Evolutionary conservation across 352 stramenopile genomes (phyloP).

Genomic region (Phytopythium montanum): DNA sequence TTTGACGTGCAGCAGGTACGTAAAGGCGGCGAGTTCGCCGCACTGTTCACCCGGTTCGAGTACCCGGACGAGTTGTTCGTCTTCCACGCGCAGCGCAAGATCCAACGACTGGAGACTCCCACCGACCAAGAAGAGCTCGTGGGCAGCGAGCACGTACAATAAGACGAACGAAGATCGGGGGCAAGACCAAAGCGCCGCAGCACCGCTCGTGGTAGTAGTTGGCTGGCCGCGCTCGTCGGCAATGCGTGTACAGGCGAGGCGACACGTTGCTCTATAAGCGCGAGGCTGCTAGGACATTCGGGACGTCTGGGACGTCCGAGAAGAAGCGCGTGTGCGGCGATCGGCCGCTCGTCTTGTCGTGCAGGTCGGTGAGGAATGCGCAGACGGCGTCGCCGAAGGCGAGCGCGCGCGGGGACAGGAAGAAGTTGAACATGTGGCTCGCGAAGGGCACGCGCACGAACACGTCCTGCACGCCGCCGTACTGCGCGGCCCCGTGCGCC

Average conservation of each 20-base stretch:
- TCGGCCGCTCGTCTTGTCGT: constrained; percentile 35
- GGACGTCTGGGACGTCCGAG: constrained; percentile 11
- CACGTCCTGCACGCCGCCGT: constrained; percentile 41
- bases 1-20: constrained; percentile 25
- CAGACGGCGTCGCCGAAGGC: constrained; percentile 51
- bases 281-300: constrained; percentile 2
- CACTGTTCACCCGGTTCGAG: constrained; percentile 28
- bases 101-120: background rate
- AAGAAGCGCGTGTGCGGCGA: constrained; percentile 23
- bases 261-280: constrained; percentile 2
- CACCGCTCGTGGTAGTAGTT: background rate
- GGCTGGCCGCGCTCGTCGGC: background rate
- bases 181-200: background rate
- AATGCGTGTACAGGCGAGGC: background rate
- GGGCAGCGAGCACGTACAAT: background rate
- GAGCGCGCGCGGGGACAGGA: constrained; percentile 48
- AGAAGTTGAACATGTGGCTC: constrained; percentile 63
- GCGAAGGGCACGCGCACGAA: constrained; percentile 51
- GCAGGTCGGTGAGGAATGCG: constrained; percentile 51
- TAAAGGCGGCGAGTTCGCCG: constrained; percentile 9
- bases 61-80: constrained; percentile 43
- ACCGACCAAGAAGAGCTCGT: background rate
- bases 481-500: constrained; percentile 17
- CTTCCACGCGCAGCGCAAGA: constrained; percentile 28
- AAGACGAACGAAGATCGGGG: background rate